A percentile compares a stretch with the other conserved stretches of the same genome.
Conservation (phyloP, 306 rosid species). For the Luffa aegyptiaca region DNA sequence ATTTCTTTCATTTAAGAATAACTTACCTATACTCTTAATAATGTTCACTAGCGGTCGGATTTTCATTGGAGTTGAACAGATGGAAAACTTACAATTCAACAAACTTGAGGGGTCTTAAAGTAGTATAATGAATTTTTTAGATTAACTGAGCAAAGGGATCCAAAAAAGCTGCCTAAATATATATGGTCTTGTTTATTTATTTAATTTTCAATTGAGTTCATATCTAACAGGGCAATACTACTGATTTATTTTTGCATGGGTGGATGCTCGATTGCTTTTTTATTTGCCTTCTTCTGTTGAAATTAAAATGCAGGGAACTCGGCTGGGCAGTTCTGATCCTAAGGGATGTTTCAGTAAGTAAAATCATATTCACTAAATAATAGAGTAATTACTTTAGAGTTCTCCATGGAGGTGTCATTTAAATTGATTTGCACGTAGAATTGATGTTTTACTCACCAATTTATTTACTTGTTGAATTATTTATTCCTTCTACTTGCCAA, state of each 20-base stretch:
- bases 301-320: conserved; percentile 75
- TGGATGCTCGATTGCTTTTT: background rate
- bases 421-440: background rate
- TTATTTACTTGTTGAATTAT: conserved; percentile 1
- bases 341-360: conserved; percentile 98
- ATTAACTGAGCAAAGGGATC: background rate
- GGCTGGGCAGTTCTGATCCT: conserved; percentile 98
- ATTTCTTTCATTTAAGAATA: background rate
- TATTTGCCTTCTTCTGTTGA: conserved; percentile 12
- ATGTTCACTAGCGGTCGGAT: background rate
- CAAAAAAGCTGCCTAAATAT: background rate
- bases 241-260: background rate
- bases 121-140: background rate
- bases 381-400: conserved; percentile 12
- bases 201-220: background rate
- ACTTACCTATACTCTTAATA: background rate
- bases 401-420: background rate
- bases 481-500: background rate
- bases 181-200: background rate
- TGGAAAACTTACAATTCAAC: background rate
- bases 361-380: conserved; percentile 7
- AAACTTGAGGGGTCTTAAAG: background rate
- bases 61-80: background rate
- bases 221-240: background rate
- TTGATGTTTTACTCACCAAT: background rate